Conservation (phyloP, 2,329 filamentous ascomycete species). For the Sporothrix pseudoabietina region DNA sequence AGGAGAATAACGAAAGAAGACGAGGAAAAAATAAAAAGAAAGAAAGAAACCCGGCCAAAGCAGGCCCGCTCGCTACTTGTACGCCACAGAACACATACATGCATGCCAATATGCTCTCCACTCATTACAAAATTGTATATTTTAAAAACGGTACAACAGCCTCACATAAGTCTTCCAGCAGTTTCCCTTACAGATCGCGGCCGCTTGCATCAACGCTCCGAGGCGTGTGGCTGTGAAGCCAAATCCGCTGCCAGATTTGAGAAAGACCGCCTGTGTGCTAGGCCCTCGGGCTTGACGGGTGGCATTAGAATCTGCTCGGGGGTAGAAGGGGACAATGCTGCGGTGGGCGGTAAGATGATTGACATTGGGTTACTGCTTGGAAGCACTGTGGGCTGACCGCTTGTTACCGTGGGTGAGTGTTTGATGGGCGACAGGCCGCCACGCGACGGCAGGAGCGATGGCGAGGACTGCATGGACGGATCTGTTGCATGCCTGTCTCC, state of each 20-base stretch:
- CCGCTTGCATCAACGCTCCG: neutral
- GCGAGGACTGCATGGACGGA: slow-evolving; percentile 40
- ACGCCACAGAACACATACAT: neutral
- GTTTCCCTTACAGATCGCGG: neutral
- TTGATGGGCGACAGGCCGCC: slow-evolving; percentile 57
- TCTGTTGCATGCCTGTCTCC: slow-evolving; percentile 35
- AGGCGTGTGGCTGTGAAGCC: neutral
- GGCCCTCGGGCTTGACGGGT: slow-evolving; percentile 57
- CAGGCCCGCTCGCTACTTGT: too few species aligned
- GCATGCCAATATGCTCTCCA: neutral
- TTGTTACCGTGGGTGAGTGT: slow-evolving; percentile 50
- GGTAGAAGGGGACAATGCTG: slow-evolving; percentile 60
- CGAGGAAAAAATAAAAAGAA: too few species aligned
- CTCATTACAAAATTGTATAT: neutral
- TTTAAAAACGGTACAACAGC: too few species aligned
- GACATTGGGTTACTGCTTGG: slow-evolving; percentile 41
- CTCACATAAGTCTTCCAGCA: neutral
- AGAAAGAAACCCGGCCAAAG: too few species aligned
- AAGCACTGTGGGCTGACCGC: slow-evolving; percentile 39
- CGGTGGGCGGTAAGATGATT: slow-evolving; percentile 59
- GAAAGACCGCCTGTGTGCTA: slow-evolving; percentile 37
- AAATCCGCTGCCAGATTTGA: neutral
- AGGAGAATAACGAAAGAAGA: too few species aligned
- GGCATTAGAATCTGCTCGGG: slow-evolving; percentile 61
- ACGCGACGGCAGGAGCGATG: slow-evolving; percentile 48